phyloP scores from a whole-genome alignment of 495 filamentous ascomycete species.

The Xylaria sp. region DNA sequence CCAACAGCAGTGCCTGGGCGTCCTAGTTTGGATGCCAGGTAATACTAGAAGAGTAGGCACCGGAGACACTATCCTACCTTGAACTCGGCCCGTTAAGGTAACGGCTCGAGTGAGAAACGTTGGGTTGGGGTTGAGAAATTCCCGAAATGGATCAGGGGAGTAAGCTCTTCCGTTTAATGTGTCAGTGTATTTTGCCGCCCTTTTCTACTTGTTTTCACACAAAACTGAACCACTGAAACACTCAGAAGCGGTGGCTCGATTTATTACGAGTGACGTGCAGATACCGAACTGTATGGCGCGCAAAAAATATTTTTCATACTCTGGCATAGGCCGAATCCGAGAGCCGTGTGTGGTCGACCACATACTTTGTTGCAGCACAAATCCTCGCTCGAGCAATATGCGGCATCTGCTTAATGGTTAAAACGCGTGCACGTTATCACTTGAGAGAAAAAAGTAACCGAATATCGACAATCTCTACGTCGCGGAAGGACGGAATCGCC shows the following conservation, averaged over 20 bases:
- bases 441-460: neutral
- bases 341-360: neutral
- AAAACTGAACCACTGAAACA: conserved; percentile 28
- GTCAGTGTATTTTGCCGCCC: conserved; percentile 40
- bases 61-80: conserved; percentile 40
- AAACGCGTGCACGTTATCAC: neutral
- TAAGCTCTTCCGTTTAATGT: conserved; percentile 40
- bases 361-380: neutral
- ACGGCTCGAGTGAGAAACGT: neutral
- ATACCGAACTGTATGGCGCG: conserved; percentile 36
- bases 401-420: neutral
- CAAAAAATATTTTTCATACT: conserved; percentile 18
- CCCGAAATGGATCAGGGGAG: conserved; percentile 35
- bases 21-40: neutral
- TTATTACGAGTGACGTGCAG: conserved; percentile 35
- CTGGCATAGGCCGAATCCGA: neutral
- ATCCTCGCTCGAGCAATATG: neutral
- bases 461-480: neutral
- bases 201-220: conserved; percentile 29
- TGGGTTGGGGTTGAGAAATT: conserved; percentile 25
- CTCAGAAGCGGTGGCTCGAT: conserved; percentile 27
- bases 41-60: conserved; percentile 27
- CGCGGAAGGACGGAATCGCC: neutral
- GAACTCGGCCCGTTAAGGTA: conserved; percentile 39
- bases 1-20: neutral